Conservation (phyloP, 75 land plant species). For the Sequoiadendron giganteum region DNA sequence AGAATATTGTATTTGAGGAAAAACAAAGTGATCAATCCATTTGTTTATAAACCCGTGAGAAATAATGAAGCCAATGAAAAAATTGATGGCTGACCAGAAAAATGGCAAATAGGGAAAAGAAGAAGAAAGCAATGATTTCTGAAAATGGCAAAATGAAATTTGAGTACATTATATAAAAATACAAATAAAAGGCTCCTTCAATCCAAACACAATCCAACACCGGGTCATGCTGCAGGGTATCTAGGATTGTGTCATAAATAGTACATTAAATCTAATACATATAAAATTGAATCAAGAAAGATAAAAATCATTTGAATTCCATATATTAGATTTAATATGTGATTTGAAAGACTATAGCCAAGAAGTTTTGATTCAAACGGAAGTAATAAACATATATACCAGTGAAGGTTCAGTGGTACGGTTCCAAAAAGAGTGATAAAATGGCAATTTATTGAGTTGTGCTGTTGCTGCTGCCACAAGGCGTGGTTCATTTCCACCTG, state of each 20-base stretch:
- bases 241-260: not conserved
- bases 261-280: not conserved
- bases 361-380: not conserved
- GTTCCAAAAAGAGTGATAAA: conserved; percentile 99
- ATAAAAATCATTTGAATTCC: not conserved
- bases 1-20: not conserved
- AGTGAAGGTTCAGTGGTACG: conserved; percentile 87
- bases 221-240: not conserved
- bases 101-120: not conserved
- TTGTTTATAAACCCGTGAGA: not conserved
- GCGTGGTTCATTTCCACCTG: conserved; percentile 95
- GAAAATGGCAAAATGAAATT: not conserved
- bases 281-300: not conserved
- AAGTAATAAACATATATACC: conserved; percentile 38
- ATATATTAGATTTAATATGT: not conserved
- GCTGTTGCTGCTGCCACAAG: conserved; percentile 83
- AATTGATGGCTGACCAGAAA: not conserved
- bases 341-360: not conserved
- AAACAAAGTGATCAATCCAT: not conserved
- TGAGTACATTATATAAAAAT: not conserved
- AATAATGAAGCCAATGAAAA: not conserved
- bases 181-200: not conserved
- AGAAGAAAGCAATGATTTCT: not conserved
- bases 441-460: conserved; percentile 86
- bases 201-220: not conserved